Evolutionary conservation across 495 filamentous ascomycete species (phyloP).

Genomic region (Talaromyces wortmannii): DNA sequence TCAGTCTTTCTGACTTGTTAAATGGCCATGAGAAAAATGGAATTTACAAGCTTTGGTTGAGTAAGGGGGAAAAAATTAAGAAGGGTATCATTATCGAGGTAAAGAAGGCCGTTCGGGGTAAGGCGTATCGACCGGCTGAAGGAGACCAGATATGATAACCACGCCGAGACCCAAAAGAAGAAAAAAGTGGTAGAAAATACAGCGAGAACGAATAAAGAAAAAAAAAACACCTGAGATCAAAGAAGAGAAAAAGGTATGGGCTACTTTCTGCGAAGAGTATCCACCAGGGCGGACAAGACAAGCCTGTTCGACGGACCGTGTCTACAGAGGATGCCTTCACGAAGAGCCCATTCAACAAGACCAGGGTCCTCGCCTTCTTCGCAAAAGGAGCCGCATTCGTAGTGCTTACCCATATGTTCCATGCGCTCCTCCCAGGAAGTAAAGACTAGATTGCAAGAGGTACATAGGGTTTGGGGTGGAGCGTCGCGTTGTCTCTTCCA

Average conservation of each 20-base stretch:
- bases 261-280: neutral
- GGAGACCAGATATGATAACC: no score
- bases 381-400: conserved; percentile 46
- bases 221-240: neutral
- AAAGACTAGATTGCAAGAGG: conserved; percentile 60
- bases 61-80: no score
- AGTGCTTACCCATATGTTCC: conserved; percentile 85
- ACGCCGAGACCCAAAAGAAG: neutral
- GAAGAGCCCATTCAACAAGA: conserved; percentile 45
- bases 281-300: neutral
- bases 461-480: conserved; percentile 58
- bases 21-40: no score
- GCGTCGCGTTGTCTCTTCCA: conserved; percentile 50
- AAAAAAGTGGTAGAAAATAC: conserved; percentile 1
- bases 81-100: no score
- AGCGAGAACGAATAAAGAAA: conserved; percentile 2
- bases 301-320: neutral
- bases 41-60: no score
- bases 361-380: conserved; percentile 34
- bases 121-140: no score
- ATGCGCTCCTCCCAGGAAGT: conserved; percentile 78
- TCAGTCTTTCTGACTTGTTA: no score
- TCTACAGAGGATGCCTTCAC: conserved; percentile 34
- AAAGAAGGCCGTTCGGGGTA: no score
- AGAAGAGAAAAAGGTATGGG: neutral